phyloP scores from a whole-genome alignment of 2,329 filamentous ascomycete species.

The Sarocladium strictum region DNA sequence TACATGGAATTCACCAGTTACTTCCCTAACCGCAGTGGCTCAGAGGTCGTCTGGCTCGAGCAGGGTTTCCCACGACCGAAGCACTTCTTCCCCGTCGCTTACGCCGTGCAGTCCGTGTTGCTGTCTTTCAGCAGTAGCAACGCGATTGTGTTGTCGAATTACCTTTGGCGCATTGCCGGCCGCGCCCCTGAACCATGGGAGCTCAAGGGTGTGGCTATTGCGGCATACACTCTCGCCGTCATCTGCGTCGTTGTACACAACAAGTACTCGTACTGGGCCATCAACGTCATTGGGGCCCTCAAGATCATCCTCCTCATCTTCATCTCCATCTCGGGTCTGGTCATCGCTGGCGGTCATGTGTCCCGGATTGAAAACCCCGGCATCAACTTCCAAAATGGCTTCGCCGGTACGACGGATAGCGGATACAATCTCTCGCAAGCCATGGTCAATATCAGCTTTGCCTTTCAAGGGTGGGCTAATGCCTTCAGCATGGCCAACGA shows the following conservation, averaged over 20 bases:
- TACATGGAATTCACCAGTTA: slow-evolving; percentile 61
- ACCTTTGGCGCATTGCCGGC: slow-evolving; percentile 53
- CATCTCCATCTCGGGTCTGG: slow-evolving; percentile 53
- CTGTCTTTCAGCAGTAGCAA: slow-evolving; percentile 63
- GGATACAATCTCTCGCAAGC: slow-evolving; percentile 37
- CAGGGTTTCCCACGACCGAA: slow-evolving; percentile 60
- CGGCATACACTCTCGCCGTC: slow-evolving; percentile 53
- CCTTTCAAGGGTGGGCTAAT: slow-evolving; percentile 52
- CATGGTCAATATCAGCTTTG: slow-evolving; percentile 53
- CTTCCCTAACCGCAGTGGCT: slow-evolving; percentile 60
- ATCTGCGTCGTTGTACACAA: slow-evolving; percentile 51
- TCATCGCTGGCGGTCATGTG: slow-evolving; percentile 44
- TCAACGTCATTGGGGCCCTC: slow-evolving; percentile 50
- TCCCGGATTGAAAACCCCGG: slow-evolving; percentile 24
- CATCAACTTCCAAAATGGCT: slow-evolving; percentile 30
- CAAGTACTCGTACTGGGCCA: slow-evolving; percentile 47
- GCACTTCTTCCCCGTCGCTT: slow-evolving; percentile 58
- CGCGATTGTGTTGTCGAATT: slow-evolving; percentile 57
- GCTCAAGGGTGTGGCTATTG: slow-evolving; percentile 60
- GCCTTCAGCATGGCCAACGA: slow-evolving; percentile 59
- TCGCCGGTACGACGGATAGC: slow-evolving; percentile 27
- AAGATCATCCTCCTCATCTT: slow-evolving; percentile 60
- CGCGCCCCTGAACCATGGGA: slow-evolving; percentile 52
- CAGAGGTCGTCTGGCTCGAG: slow-evolving; percentile 63
- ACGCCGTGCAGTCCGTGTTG: slow-evolving; percentile 57